phyloP scores from a whole-genome alignment of 352 stramenopile species.

The Globisporangium iwayamae region DNA sequence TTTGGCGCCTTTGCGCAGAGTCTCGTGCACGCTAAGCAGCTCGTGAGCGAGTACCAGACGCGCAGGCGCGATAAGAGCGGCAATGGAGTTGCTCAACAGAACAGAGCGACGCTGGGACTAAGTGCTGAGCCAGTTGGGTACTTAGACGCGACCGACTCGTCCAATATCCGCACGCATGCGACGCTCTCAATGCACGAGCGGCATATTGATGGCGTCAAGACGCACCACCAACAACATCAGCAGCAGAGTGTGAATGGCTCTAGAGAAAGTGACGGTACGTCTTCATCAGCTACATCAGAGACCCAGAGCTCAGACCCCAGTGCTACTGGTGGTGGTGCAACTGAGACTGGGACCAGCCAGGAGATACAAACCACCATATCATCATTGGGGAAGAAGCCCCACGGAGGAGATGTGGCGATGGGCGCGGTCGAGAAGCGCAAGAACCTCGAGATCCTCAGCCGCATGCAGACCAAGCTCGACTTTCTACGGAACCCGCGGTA shows the following conservation, averaged over 20 bases:
- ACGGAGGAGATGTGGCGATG: constrained; percentile 27
- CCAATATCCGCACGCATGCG: constrained; percentile 37
- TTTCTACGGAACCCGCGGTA: constrained; percentile 70
- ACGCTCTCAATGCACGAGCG: constrained; percentile 42
- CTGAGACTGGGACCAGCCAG: not conserved
- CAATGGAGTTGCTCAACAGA: constrained; percentile 23
- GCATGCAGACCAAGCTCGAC: constrained; percentile 79
- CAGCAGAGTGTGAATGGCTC: not conserved
- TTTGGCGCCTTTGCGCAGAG: constrained; percentile 45
- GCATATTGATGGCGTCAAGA: constrained; percentile 46
- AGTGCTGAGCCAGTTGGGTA: constrained; percentile 40
- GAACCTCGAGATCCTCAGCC: constrained; percentile 65
- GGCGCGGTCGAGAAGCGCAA: constrained; percentile 44
- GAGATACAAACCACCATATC: not conserved
- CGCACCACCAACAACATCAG: not conserved
- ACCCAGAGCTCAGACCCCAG: not conserved
- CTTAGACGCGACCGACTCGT: constrained; percentile 46
- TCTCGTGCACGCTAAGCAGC: constrained; percentile 50
- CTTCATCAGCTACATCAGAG: not conserved
- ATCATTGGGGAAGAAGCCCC: not conserved
- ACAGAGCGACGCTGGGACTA: constrained; percentile 17
- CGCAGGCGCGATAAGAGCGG: constrained; percentile 41
- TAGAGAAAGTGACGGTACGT: not conserved
- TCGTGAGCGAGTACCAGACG: constrained; percentile 55
- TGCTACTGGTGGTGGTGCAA: not conserved